Evolutionary conservation across 257 asterid genomes (phyloP).

Genomic region (Solanum sitiens): DNA sequence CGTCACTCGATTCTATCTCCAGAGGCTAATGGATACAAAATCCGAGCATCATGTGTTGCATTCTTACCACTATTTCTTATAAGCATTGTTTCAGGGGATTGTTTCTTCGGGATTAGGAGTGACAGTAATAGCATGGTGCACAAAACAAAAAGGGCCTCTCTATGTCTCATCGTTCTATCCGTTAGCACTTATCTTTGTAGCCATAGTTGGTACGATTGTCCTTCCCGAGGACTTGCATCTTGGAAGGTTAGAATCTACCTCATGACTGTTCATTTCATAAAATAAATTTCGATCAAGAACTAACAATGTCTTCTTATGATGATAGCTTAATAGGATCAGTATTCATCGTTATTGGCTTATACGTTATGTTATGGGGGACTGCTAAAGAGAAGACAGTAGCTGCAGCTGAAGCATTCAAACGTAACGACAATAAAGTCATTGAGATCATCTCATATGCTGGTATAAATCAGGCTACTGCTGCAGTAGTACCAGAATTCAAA

Average conservation of each 20-base stretch:
- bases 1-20: not conserved
- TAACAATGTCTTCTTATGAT: not conserved
- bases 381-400: not conserved
- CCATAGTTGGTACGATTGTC: slow-evolving; percentile 19
- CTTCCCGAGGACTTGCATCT: slow-evolving; percentile 17
- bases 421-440: not conserved
- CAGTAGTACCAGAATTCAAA: not conserved
- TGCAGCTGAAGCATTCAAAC: not conserved
- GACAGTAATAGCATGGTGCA: slow-evolving; percentile 13
- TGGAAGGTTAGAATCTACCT: slow-evolving; percentile 22
- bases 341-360: slow-evolving; percentile 15
- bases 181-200: slow-evolving; percentile 17
- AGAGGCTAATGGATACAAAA: not conserved
- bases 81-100: slow-evolving; percentile 25
- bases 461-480: not conserved
- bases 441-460: not conserved
- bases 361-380: slow-evolving; percentile 29
- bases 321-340: slow-evolving; percentile 20
- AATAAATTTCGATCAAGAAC: not conserved
- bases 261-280: not conserved
- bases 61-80: not conserved
- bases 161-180: slow-evolving; percentile 26
- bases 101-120: slow-evolving; percentile 15
- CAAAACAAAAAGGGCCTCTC: slow-evolving; percentile 24
- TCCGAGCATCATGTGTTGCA: not conserved